phyloP scores from a whole-genome alignment of 2,329 filamentous ascomycete genomes.

The Colletotrichum sp. region DNA sequence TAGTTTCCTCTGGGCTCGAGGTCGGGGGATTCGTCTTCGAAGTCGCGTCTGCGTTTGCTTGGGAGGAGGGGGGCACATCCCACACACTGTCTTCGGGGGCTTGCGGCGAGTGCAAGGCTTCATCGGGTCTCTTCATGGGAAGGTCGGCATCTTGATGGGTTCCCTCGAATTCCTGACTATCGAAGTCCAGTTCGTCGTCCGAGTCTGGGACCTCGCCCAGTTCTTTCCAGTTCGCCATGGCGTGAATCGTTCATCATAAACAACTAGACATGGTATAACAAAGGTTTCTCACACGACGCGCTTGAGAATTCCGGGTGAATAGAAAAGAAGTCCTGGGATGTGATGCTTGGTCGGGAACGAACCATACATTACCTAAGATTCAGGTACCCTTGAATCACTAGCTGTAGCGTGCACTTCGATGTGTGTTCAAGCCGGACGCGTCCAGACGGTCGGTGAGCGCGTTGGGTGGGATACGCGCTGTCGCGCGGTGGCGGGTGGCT shows the following conservation, averaged over 20 bases:
- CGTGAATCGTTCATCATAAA: slow-evolving; percentile 24
- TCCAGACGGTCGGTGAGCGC: slow-evolving; percentile 7
- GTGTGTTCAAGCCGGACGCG: slow-evolving; percentile 8
- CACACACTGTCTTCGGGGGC: slow-evolving; percentile 32
- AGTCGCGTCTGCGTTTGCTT: not conserved
- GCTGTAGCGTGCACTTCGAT: not conserved
- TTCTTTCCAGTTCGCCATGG: slow-evolving; percentile 55
- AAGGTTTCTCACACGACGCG: not conserved
- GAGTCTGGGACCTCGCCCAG: slow-evolving; percentile 57
- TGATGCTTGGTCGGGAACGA: not conserved
- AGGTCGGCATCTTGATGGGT: not conserved
- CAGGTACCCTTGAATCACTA: not conserved
- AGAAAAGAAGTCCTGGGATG: not conserved
- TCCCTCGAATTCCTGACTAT: slow-evolving; percentile 32
- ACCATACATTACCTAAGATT: slow-evolving; percentile 10
- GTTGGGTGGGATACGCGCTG: slow-evolving; percentile 11
- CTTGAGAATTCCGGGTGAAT: not conserved
- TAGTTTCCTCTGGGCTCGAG: not conserved
- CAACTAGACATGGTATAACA: not conserved
- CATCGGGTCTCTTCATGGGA: not conserved
- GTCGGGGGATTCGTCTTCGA: not conserved
- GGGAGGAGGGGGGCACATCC: slow-evolving; percentile 39
- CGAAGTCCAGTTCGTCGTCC: slow-evolving; percentile 51
- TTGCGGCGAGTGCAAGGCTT: slow-evolving; percentile 9
- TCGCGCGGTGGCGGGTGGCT: not conserved